phyloP scores from a whole-genome alignment of 2,329 filamentous ascomycete genomes.

The Nemania sp. region DNA sequence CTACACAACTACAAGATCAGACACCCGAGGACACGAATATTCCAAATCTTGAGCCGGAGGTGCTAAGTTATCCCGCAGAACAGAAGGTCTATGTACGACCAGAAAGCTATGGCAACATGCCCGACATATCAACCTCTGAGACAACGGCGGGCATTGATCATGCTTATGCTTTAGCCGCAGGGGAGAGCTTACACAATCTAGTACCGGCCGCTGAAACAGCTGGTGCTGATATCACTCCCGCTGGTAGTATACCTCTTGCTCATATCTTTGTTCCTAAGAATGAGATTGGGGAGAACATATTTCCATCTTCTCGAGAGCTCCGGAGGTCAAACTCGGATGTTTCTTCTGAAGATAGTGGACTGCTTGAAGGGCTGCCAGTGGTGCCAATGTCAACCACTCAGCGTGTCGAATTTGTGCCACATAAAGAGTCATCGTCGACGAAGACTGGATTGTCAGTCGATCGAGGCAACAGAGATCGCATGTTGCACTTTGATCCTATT shows the following conservation, averaged over 20 bases:
- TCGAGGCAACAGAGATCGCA: neutral
- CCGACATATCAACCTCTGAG: neutral
- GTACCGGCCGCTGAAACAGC: conserved; percentile 13
- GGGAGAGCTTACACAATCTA: neutral
- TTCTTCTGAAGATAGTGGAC: neutral
- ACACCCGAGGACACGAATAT: neutral
- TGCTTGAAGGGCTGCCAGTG: neutral
- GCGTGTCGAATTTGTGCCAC: neutral
- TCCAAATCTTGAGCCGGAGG: neutral
- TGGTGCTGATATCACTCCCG: conserved; percentile 14
- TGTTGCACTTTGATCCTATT: neutral
- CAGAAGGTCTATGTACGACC: neutral
- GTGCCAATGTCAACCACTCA: neutral
- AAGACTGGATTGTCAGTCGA: neutral
- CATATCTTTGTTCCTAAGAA: conserved; percentile 1
- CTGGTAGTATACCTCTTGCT: conserved; percentile 6
- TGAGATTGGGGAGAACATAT: neutral
- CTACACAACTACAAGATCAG: neutral
- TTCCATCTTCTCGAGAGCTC: neutral
- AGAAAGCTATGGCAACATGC: neutral
- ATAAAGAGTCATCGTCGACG: neutral
- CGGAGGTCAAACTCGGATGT: neutral
- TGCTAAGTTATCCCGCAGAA: neutral
- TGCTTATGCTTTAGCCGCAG: neutral
- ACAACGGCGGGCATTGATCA: neutral